Evolutionary conservation across 2,329 filamentous ascomycete species (phyloP), one percentile per base, ranked within the genome.

Genomic region (Aspergillus intermedius): DNA sequence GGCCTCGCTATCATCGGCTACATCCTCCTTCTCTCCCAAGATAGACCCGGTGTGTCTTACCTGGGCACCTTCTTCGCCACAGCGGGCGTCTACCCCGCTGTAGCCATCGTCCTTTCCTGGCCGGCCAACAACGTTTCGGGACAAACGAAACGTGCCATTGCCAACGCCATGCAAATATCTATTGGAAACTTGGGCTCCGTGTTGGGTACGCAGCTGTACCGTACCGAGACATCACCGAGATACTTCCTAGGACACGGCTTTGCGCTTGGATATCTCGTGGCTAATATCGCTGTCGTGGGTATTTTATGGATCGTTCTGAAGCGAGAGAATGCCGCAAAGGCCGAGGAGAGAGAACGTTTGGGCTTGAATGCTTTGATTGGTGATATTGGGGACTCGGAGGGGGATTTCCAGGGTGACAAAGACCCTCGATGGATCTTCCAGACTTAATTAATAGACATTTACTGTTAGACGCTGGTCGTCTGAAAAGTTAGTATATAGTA

Each of bases 91-190:
- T 87, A 86, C 60, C 83, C 83, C 0, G 77, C 80, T 0, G 78
- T 69, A 0, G 82, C 82, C 0, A 74, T 86, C 2, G 78, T 82
- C 0, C 71, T 88, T 0, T 82, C 80, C 1, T 88, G 84, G 84
- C 82, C 83, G 0, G 83, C 84, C 1, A 86, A 85, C 62, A 87
- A 88, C 50, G 81, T 88, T 0, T 83, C 81, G 0, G 82, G 83
- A 0, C 83, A 87, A 65, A 86, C 82, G 0, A 88, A 88, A 65
- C 74, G 84, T 1, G 82, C 81, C 1, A 80, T 83, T 3, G 81
- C 80, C 2, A 86, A 83, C 43, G 84, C 81, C 0, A 80, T 88
- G 77, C 83, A 87, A 56, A 87, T 88, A 49, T 83, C 79, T 8
- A 82, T 88, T 45, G 85, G 84, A 0, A 87, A 87, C 54, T 60